A percentile compares a stretch with the other conserved stretches of the same genome.
Evolutionary conservation across 2,329 filamentous ascomycete genomes (phyloP).

Genomic region (Monosporascus sp.): DNA sequence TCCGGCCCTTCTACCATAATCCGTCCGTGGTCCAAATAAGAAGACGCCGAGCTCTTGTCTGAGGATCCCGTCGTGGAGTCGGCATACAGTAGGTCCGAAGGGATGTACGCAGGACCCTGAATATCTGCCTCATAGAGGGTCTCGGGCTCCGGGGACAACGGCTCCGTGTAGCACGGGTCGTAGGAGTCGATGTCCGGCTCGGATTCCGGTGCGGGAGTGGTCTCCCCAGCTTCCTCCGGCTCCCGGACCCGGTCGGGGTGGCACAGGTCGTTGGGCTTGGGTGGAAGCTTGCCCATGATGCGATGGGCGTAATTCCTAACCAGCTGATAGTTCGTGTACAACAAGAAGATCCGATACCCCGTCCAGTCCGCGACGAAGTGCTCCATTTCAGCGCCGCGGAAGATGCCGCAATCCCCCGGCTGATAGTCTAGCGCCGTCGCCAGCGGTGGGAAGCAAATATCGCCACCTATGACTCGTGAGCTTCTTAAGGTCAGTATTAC

Average conservation of each 20-base stretch:
- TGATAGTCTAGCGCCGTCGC: slow-evolving; percentile 3
- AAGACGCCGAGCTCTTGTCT: too few species aligned
- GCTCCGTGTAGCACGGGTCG: not conserved
- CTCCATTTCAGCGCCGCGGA: slow-evolving; percentile 7
- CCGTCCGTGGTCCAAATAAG: too few species aligned
- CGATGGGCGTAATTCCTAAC: slow-evolving; percentile 8
- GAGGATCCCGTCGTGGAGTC: too few species aligned
- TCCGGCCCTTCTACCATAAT: too few species aligned
- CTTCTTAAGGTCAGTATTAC: too few species aligned
- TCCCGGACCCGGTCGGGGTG: slow-evolving; percentile 1
- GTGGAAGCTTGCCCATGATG: slow-evolving; percentile 4
- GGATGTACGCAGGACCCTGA: not conserved
- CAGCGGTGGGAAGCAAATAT: slow-evolving; percentile 7
- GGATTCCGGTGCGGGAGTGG: not conserved
- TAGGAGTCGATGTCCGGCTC: not conserved
- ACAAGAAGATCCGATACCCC: slow-evolving; percentile 7
- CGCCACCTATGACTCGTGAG: slow-evolving; percentile 1
- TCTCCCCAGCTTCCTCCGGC: not conserved
- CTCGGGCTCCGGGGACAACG: not conserved
- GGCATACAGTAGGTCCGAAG: too few species aligned
- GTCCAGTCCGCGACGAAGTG: slow-evolving; percentile 10
- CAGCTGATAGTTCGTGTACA: slow-evolving; percentile 7
- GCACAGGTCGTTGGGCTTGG: slow-evolving; percentile 4
- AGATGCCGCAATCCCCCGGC: slow-evolving; percentile 4
- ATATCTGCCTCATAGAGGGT: not conserved